These are phyloP conservation scores for Pyrenochaeta sp. DNA, from an alignment of 2,329 filamentous ascomycete genomes.

Conservation along the genomic window DNA sequence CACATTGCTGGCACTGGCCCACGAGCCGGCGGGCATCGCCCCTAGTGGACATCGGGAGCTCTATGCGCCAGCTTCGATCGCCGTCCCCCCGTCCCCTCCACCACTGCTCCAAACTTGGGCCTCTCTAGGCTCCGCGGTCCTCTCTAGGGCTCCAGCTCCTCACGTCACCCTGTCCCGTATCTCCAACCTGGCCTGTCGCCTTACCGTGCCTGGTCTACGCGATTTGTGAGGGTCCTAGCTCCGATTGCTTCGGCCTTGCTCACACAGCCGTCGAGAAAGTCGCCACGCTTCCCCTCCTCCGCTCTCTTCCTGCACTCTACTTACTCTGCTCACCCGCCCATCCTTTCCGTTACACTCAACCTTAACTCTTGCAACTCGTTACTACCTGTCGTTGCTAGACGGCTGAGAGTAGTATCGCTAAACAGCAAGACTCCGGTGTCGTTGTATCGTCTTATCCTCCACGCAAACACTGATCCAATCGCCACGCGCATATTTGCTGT, in stretches of 20 bases:
- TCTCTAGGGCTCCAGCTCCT: conserved; percentile 15
- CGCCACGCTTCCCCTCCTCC: conserved; percentile 34
- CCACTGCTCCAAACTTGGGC: conserved; percentile 10
- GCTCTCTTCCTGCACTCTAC: conserved; percentile 22
- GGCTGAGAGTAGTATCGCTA: conserved; percentile 3
- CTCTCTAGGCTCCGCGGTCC: conserved; percentile 9
- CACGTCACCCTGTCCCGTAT: conserved; percentile 25
- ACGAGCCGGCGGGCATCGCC: conserved; percentile 17
- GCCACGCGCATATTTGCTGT: conserved; percentile 21
- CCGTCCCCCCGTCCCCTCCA: conserved; percentile 17
- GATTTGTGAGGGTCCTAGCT: conserved; percentile 25
- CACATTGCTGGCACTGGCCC: conserved; percentile 14
- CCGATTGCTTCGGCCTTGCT: conserved; percentile 33
- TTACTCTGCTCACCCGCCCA: conserved; percentile 16
- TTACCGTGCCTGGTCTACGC: conserved; percentile 25
- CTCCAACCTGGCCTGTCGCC: conserved; percentile 21
- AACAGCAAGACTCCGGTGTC: too few species aligned
- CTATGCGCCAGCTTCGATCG: conserved; percentile 23
- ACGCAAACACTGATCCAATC: too few species aligned
- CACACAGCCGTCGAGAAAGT: conserved; percentile 25
- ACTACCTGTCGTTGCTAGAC: conserved; percentile 29
- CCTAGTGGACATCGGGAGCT: conserved; percentile 19
- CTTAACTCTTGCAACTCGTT: conserved; percentile 16
- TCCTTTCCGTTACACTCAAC: conserved; percentile 5
- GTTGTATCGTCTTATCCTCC: too few species aligned